These are phyloP conservation scores for Bipolaris zeicola DNA, from an alignment of 2,329 filamentous ascomycete genomes.

Conservation along the genomic window DNA sequence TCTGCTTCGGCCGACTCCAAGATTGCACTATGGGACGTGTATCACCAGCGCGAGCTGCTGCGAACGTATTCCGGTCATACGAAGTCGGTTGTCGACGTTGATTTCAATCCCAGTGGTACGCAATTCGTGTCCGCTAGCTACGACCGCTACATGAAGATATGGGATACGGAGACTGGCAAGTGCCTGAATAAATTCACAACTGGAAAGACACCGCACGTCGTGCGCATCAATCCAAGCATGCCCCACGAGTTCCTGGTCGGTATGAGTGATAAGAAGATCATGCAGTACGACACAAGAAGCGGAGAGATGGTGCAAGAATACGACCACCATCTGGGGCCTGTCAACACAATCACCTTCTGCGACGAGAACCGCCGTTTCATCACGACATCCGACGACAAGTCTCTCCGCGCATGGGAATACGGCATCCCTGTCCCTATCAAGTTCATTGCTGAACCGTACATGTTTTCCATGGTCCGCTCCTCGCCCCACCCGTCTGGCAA, in stretches of 20 bases:
- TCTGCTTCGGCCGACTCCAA: constrained; percentile 90
- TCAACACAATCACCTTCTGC: constrained; percentile 97
- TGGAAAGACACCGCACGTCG: constrained; percentile 92
- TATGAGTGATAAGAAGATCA: constrained; percentile 98
- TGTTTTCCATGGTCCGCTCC: constrained; percentile 93
- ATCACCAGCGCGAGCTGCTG: constrained; percentile 85
- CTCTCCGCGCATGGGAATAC: constrained; percentile 95
- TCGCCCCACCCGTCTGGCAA: constrained; percentile 86
- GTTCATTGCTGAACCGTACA: constrained; percentile 95
- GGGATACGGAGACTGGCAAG: constrained; percentile 94
- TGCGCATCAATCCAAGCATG: constrained; percentile 88
- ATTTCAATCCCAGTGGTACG: constrained; percentile 81
- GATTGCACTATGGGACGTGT: constrained; percentile 93
- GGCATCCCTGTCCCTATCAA: constrained; percentile 98
- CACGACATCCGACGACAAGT: constrained; percentile 97
- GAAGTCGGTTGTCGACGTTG: constrained; percentile 87
- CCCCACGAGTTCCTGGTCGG: constrained; percentile 91
- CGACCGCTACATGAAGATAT: constrained; percentile 95
- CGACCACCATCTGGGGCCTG: constrained; percentile 94
- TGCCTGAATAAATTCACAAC: constrained; percentile 89
- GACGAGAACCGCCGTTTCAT: constrained; percentile 95
- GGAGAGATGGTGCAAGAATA: constrained; percentile 92
- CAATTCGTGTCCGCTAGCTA: constrained; percentile 92
- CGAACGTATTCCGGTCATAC: constrained; percentile 90
- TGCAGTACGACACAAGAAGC: constrained; percentile 90